phyloP scores from a whole-genome alignment of 352 stramenopile species.

The Phytophthora chlamydospora region DNA sequence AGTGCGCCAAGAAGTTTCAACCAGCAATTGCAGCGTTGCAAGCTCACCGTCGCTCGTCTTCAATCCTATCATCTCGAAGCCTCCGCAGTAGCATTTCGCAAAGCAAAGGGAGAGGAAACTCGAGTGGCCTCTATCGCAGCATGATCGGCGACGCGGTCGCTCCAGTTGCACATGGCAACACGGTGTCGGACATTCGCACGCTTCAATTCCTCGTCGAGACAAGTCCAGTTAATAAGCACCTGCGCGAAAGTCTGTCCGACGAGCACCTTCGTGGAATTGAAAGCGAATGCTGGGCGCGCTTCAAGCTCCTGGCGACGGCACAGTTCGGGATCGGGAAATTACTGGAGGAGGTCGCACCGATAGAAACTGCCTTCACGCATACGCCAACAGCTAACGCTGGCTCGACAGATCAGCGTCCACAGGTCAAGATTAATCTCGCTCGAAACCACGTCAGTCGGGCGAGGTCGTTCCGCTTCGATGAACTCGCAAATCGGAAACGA shows the following conservation, averaged over 20 bases:
- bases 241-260: constrained; percentile 48
- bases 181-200: constrained; percentile 17
- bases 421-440: constrained; percentile 24
- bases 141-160: constrained; percentile 22
- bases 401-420: constrained; percentile 3
- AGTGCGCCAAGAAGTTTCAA: constrained; percentile 40
- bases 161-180: background rate
- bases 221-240: constrained; percentile 66
- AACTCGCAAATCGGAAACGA: constrained; percentile 5
- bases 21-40: constrained; percentile 18
- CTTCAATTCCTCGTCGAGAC: constrained; percentile 58
- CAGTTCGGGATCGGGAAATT: constrained; percentile 36
- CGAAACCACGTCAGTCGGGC: constrained; percentile 15
- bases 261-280: constrained; percentile 47
- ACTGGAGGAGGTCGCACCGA: constrained; percentile 41
- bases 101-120: constrained; percentile 17
- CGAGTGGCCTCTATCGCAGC: constrained; percentile 22
- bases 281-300: constrained; percentile 60
- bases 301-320: constrained; percentile 43
- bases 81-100: constrained; percentile 20
- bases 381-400: background rate
- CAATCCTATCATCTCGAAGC: constrained; percentile 14
- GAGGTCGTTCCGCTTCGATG: constrained; percentile 21
- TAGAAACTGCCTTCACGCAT: constrained; percentile 5
- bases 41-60: constrained; percentile 17